Evolutionary conservation across 2,329 filamentous ascomycete species (phyloP), one percentile per base, ranked within the genome.

Genomic region (Fusarium sp.): DNA sequence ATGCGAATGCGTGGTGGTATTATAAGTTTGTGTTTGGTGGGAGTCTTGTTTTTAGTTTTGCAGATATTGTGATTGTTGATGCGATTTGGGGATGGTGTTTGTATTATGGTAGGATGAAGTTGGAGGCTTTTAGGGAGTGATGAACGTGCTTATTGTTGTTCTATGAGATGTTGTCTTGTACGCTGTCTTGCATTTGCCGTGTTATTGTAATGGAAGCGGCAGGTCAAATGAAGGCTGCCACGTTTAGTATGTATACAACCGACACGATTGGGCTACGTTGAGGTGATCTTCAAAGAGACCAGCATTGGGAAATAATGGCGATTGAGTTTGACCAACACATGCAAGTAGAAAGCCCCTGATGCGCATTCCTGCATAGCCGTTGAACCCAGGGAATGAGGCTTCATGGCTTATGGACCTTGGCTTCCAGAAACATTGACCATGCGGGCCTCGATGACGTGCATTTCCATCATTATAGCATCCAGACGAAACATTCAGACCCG

Each of bases 11-110:
- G 1, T 93, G 90, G 91, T 88, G 83, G 0, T 92, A 90, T 74
- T 87, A 92, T 71, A 83, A 85, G 1, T 76, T 91, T 27, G 86
- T 92, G 0, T 92, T 93, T 79, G 90, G 90, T 0, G 90, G 90
- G 0, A 90, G 87, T 67, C 78, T 92, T 46, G 88, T 92, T 0
- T 92, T 92, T 66, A 90, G 86, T 42, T 91, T 92, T 68, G 79
- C 88, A 6, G 83, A 84, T 47, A 79, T 91, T n/a, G 4, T 86
- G 0, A 46, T 86, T 6, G 82, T 89, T 0, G 82, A 86, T 70
- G 75, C 58, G 0, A 20, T 86, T 0, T 91, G 88, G 88, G 82
- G 78, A 1, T 85, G 85, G 83, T 80, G 76, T 16, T 66, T 90
- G 69, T 67, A 78, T 51, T 81, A 73, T 20, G 85, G 86, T 0